phyloP scores from a whole-genome alignment of 306 rosid genomes.

The Sesbania bispinosa region DNA sequence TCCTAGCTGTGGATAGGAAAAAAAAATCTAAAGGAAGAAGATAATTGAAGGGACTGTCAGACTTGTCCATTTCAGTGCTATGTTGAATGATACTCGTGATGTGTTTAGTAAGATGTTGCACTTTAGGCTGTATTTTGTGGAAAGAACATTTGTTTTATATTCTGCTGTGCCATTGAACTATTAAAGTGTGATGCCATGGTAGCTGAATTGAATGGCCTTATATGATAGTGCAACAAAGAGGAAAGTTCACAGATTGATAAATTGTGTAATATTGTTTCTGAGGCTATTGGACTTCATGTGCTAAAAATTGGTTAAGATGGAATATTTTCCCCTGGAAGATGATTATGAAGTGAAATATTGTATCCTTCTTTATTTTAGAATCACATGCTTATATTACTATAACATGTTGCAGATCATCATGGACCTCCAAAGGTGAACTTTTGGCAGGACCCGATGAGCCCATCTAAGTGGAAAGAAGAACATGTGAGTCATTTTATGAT shows the following conservation, averaged over 20 bases:
- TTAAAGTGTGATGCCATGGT: not conserved
- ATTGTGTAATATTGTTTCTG: not conserved
- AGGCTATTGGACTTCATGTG: conserved; percentile 13
- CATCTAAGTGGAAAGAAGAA: conserved; percentile 70
- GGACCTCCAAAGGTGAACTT: conserved; percentile 66
- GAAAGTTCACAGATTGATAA: not conserved
- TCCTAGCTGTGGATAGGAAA: not conserved
- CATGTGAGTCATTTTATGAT: conserved; percentile 37
- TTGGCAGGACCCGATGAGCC: conserved; percentile 62
- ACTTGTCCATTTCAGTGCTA: not conserved
- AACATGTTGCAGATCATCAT: conserved; percentile 49
- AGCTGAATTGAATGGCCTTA: not conserved
- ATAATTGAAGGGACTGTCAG: not conserved
- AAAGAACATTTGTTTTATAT: not conserved
- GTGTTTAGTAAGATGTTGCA: too few relatives aligned
- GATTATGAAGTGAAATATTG: not conserved
- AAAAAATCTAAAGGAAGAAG: not conserved
- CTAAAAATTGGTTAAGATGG: not conserved
- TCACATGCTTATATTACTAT: conserved; percentile 3
- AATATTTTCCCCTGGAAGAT: not conserved
- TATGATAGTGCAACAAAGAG: not conserved
- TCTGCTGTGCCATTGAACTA: not conserved
- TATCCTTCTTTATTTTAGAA: not conserved
- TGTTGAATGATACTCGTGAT: not conserved
- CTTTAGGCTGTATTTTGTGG: too few relatives aligned